A percentile compares a stretch with the other conserved stretches of the same genome.
Conservation (phyloP, 768 basidiomycete genomes). For the Trametes cubensis region DNA sequence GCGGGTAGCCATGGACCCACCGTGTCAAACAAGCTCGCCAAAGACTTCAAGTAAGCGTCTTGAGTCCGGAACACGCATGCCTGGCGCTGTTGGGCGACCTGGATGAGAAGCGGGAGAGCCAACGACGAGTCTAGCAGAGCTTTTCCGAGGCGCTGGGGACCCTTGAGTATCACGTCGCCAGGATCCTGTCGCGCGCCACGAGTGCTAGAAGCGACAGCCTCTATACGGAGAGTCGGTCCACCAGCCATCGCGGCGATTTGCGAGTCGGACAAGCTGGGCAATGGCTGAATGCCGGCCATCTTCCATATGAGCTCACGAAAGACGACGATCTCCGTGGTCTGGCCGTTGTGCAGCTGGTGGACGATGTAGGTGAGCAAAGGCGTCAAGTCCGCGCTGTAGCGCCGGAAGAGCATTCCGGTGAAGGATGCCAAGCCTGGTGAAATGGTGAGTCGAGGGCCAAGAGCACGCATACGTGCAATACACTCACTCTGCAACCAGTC, state of each 20-base stretch:
- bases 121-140: conserved; percentile 68
- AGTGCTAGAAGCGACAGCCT: conserved; percentile 79
- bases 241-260: conserved; percentile 92
- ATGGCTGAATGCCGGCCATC: conserved; percentile 92
- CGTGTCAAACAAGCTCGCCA: conserved; percentile 86
- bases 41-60: conserved; percentile 80
- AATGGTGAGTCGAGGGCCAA: neutral
- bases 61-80: conserved; percentile 75
- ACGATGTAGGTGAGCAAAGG: conserved; percentile 89
- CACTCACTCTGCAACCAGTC: conserved; percentile 93
- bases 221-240: conserved; percentile 82
- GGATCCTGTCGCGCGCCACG: conserved; percentile 77
- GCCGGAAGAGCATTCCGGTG: conserved; percentile 87
- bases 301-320: conserved; percentile 92
- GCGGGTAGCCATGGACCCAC: conserved; percentile 51
- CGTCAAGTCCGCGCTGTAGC: conserved; percentile 81
- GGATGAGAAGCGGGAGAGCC: conserved; percentile 87
- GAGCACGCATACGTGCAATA: too few species aligned
- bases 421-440: conserved; percentile 84
- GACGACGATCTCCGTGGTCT: conserved; percentile 87
- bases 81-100: conserved; percentile 90
- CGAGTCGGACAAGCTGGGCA: conserved; percentile 85
- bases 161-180: conserved; percentile 62
- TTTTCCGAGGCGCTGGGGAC: conserved; percentile 67
- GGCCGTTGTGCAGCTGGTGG: conserved; percentile 82